These are phyloP conservation scores for Cucumis hystrix DNA, from an alignment of 306 rosid genomes.

Conservation along the genomic window DNA sequence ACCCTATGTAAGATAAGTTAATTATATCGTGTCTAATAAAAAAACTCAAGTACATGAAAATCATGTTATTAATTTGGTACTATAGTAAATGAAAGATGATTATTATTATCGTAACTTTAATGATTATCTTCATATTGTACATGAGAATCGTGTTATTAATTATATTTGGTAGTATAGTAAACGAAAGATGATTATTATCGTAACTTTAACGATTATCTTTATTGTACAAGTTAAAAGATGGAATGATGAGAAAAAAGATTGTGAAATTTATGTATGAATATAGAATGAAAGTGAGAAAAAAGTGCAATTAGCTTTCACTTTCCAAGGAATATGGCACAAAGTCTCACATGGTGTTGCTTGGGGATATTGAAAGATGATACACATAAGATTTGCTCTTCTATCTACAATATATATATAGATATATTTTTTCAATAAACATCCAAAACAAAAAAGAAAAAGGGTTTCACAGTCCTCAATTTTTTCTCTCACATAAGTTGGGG, in stretches of 20 bases:
- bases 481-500: not conserved
- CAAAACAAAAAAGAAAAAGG: not conserved
- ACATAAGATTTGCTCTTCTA: not conserved
- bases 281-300: not conserved
- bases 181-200: not conserved
- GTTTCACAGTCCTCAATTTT: not conserved
- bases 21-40: not conserved
- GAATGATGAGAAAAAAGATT: not conserved
- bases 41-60: not conserved
- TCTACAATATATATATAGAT: not conserved
- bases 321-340: conserved; percentile 44
- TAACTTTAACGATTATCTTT: not conserved
- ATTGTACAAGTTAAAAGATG: conserved; percentile 8
- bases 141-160: not conserved
- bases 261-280: not conserved
- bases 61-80: not conserved
- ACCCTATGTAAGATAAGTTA: too few species aligned
- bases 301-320: conserved; percentile 19
- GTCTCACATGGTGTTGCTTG: conserved; percentile 57
- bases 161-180: not conserved
- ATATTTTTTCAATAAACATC: not conserved
- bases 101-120: not conserved
- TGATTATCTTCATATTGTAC: not conserved
- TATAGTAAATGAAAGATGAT: not conserved
- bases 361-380: conserved; percentile 39